Evolutionary conservation across 2,329 filamentous ascomycete genomes (phyloP).

Genomic region (Fusarium sterilihyphosum): DNA sequence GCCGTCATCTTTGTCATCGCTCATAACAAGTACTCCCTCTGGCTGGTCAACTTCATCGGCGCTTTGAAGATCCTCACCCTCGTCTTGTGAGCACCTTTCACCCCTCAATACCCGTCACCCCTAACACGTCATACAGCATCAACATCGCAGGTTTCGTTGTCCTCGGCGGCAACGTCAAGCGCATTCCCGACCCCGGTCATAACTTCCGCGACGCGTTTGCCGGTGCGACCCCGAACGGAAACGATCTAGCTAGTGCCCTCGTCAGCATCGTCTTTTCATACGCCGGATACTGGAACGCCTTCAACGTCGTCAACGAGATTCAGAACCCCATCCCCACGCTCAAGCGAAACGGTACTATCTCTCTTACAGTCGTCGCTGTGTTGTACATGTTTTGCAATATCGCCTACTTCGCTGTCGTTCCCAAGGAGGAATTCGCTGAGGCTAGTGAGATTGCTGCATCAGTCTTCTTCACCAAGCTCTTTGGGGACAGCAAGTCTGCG

Average conservation of each 20-base stretch:
- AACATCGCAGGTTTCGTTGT: constrained; percentile 70
- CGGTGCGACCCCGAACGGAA: constrained; percentile 49
- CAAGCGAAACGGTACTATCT: constrained; percentile 59
- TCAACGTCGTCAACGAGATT: constrained; percentile 71
- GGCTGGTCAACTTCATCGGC: constrained; percentile 65
- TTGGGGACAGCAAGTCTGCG: constrained; percentile 58
- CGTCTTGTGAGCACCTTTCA: constrained; percentile 53
- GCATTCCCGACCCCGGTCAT: constrained; percentile 44
- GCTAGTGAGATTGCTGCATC: constrained; percentile 65
- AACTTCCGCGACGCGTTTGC: constrained; percentile 52
- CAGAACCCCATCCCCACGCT: constrained; percentile 68
- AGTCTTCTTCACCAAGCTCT: constrained; percentile 68
- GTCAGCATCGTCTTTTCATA: constrained; percentile 70
- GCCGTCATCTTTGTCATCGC: constrained; percentile 65
- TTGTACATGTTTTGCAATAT: constrained; percentile 69
- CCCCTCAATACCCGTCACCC: accelerated
- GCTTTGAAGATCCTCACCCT: constrained; percentile 69
- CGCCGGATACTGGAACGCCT: constrained; percentile 66
- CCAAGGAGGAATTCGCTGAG: constrained; percentile 61
- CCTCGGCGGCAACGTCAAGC: constrained; percentile 53
- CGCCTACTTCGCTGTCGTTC: constrained; percentile 68
- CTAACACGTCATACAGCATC: constrained; percentile 46
- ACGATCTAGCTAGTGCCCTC: constrained; percentile 57
- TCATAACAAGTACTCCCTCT: constrained; percentile 67
- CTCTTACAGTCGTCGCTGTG: constrained; percentile 61